A percentile compares a stretch with the other conserved stretches of the same genome.
These are phyloP conservation scores for Fusarium graminum DNA, from an alignment of 2,329 filamentous ascomycete genomes.

Conservation along the genomic window DNA sequence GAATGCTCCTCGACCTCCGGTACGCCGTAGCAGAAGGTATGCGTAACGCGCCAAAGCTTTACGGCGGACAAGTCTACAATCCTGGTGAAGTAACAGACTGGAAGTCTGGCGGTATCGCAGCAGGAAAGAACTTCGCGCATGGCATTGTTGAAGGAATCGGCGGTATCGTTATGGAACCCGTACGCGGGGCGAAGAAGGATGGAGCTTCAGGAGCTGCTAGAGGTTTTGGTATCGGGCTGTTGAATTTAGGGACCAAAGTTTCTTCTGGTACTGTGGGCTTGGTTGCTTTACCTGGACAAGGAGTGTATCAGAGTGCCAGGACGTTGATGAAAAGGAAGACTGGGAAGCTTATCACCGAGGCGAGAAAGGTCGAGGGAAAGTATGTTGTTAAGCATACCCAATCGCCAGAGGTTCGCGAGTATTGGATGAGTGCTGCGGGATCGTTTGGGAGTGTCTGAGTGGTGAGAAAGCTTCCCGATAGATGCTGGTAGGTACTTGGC, in stretches of 20 bases:
- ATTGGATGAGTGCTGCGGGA: too few species aligned
- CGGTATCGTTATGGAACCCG: constrained; percentile 23
- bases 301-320: constrained; percentile 6
- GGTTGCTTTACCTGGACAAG: not conserved
- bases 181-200: constrained; percentile 10
- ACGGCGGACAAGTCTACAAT: constrained; percentile 23
- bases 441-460: too few species aligned
- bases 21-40: constrained; percentile 41
- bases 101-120: constrained; percentile 24
- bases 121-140: constrained; percentile 17
- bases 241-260: constrained; percentile 15
- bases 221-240: constrained; percentile 19
- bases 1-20: constrained; percentile 23
- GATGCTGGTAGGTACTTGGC: too few species aligned
- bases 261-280: constrained; percentile 2
- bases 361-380: not conserved
- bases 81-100: constrained; percentile 22
- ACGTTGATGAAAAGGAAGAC: constrained; percentile 15
- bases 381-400: not conserved
- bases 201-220: constrained; percentile 21
- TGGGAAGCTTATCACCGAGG: not conserved
- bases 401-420: not conserved
- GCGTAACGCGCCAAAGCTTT: constrained; percentile 32
- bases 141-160: constrained; percentile 25
- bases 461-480: too few species aligned